Base-by-base conservation (phyloP, 805 yeast species). In the Blastobotrys terrestris region DNA sequence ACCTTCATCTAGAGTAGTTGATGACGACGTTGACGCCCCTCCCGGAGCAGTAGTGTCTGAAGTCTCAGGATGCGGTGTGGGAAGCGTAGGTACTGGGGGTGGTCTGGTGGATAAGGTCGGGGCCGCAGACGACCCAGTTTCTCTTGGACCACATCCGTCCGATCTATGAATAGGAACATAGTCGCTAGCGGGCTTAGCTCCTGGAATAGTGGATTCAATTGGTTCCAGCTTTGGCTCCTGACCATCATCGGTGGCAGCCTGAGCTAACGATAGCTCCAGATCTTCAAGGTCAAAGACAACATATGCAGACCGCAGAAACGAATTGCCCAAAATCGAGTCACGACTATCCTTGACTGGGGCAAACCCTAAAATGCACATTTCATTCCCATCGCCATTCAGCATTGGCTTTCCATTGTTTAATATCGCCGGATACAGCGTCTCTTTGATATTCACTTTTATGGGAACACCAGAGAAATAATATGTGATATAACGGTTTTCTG, bases 241-340 rank as follows among this genome's bases (percentile, higher is more conserved):
- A 2, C 7, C 20, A 18, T 53, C 57, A 51, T 62, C 58, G 51
- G 40, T 54, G 19, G 44, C 52, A 21, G 77, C 73, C 56, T 72
- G 77, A 6, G 83, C 88, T 52, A 85, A 55, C 0, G 84, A 78
- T 39, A 84, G 69, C 59, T 78, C 73, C 46, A 65, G 66, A 57
- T 70, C 67, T 35, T 76, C 81, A 46, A 81, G 62, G 63, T 82
- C 84, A 53, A 73, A 82, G 46, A 80, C 84, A 41, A 76, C 72
- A 58, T 81, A 81, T 0, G 78, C 79, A 26, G 74, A 64, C 54
- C 77, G 70, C 53, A 82, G 62, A 64, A 82, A 77, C 3, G 76
- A 67, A 62, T 80, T 84, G 48, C 86, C 86, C n/a, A 80, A 63
- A 6, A 75, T 72, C 7, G 15, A 46, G 14, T 19, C 42, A 3